These are phyloP conservation scores for Termitomyces sp. DNA, from an alignment of 768 basidiomycete species.

Conservation along the genomic window DNA sequence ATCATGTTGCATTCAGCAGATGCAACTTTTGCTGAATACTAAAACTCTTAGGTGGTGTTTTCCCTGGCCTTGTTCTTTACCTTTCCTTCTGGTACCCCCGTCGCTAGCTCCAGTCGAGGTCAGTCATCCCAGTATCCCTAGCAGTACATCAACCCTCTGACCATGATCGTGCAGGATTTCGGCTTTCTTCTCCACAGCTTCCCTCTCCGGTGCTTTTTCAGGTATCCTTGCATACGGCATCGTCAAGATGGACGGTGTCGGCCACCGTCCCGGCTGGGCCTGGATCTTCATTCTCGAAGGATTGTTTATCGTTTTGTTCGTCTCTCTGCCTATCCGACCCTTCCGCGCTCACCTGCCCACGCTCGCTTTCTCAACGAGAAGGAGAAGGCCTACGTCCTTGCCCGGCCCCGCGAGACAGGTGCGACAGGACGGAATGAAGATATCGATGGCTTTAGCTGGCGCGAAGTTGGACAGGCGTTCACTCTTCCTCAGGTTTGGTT, in stretches of 20 bases:
- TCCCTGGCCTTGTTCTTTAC: conserved; percentile 54
- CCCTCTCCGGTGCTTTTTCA: conserved; percentile 61
- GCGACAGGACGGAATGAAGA: conserved; percentile 27
- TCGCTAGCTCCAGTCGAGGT: conserved; percentile 42
- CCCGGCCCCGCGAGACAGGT: conserved; percentile 35
- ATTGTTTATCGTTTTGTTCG: conserved; percentile 55
- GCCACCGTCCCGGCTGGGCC: conserved; percentile 53
- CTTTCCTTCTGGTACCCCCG: conserved; percentile 53
- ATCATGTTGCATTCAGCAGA: background rate
- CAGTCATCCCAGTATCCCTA: background rate
- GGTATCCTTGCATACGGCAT: conserved; percentile 66
- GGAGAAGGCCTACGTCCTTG: conserved; percentile 43
- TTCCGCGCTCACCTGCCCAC: conserved; percentile 38
- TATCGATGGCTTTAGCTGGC: conserved; percentile 49
- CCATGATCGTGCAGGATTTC: conserved; percentile 36
- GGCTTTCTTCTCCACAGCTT: conserved; percentile 46
- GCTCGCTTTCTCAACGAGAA: conserved; percentile 45
- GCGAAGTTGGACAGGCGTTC: conserved; percentile 44
- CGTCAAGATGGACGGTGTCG: conserved; percentile 54
- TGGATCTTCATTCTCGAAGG: conserved; percentile 72
- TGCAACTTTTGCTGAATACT: background rate
- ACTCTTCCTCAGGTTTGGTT: conserved; percentile 52
- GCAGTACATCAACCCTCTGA: conserved; percentile 23
- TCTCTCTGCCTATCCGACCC: conserved; percentile 38
- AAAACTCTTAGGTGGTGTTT: conserved; percentile 39